These are phyloP conservation scores for Epichloe elymi DNA, from an alignment of 2,329 filamentous ascomycete species.

Conservation along the genomic window DNA sequence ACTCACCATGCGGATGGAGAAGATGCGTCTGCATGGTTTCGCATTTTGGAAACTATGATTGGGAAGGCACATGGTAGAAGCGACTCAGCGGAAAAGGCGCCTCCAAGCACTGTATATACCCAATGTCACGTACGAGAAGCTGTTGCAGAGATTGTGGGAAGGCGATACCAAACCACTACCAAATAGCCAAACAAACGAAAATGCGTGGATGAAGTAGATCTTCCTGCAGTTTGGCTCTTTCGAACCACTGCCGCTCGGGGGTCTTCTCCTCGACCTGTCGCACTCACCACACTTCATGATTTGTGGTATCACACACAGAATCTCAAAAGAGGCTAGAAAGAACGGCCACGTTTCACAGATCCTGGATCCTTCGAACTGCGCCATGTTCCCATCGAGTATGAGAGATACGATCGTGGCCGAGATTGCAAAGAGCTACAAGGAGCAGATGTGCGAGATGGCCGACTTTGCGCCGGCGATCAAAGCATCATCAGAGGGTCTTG, in stretches of 20 bases:
- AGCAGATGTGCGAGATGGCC: slow-evolving; percentile 2
- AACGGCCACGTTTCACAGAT: slow-evolving; percentile 16
- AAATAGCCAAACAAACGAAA: slow-evolving; percentile 9
- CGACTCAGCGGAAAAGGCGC: slow-evolving; percentile 1
- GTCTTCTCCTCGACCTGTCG: slow-evolving; percentile 12
- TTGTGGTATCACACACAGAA: not conserved
- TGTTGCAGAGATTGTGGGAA: slow-evolving; percentile 17
- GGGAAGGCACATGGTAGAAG: slow-evolving; percentile 1
- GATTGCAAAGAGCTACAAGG: slow-evolving; percentile 11
- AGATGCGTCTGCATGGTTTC: slow-evolving; percentile 20
- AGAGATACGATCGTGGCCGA: slow-evolving; percentile 14
- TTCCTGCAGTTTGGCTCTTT: slow-evolving; percentile 27
- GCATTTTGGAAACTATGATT: slow-evolving; percentile 18
- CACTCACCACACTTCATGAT: slow-evolving; percentile 15
- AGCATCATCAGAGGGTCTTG: no score
- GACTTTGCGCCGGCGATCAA: not conserved
- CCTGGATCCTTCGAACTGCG: slow-evolving; percentile 7
- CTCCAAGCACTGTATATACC: slow-evolving; percentile 2
- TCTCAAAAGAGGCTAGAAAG: slow-evolving; percentile 2
- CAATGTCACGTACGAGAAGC: slow-evolving; percentile 2
- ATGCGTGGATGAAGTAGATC: slow-evolving; percentile 33
- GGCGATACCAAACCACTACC: slow-evolving; percentile 14
- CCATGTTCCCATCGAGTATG: slow-evolving; percentile 10
- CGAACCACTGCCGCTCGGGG: slow-evolving; percentile 9
- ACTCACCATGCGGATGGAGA: slow-evolving; percentile 15